Conservation (phyloP, 192 early-diverging fungal species). For the Diversispora epigaea region DNA sequence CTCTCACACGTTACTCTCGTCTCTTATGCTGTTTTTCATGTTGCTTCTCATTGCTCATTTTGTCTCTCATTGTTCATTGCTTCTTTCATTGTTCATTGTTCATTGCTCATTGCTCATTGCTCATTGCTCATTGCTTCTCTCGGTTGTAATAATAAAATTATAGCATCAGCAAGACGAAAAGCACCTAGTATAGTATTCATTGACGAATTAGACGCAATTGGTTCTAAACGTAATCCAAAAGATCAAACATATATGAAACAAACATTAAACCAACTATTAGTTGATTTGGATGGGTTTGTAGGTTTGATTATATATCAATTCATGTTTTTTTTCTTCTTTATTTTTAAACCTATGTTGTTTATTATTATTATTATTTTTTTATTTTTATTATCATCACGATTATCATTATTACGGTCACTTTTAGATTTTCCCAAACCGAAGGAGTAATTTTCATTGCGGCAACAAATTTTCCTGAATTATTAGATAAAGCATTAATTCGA, state of each 20-base stretch:
- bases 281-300: conserved; percentile 90
- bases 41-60: background rate
- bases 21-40: background rate
- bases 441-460: conserved; percentile 99
- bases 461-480: conserved; percentile 95
- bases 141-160: background rate
- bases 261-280: conserved; percentile 96
- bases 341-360: background rate
- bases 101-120: too few relatives aligned
- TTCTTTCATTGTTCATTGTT: too few relatives aligned
- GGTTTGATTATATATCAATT: background rate
- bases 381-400: background rate
- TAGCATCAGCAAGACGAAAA: conserved; percentile 72
- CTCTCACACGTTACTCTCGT: background rate
- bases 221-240: conserved; percentile 86
- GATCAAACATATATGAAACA: conserved; percentile 98
- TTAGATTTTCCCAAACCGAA: conserved; percentile 82
- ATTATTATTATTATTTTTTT: too few relatives aligned
- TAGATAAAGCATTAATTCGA: conserved; percentile 95
- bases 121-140: background rate
- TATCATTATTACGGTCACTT: conserved; percentile 14
- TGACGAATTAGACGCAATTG: conserved; percentile 99
- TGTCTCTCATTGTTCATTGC: too few relatives aligned
- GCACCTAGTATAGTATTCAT: conserved; percentile 95
- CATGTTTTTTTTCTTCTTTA: background rate